phyloP scores from a whole-genome alignment of 2,329 filamentous ascomycete species.

The Cercospora zeina region DNA sequence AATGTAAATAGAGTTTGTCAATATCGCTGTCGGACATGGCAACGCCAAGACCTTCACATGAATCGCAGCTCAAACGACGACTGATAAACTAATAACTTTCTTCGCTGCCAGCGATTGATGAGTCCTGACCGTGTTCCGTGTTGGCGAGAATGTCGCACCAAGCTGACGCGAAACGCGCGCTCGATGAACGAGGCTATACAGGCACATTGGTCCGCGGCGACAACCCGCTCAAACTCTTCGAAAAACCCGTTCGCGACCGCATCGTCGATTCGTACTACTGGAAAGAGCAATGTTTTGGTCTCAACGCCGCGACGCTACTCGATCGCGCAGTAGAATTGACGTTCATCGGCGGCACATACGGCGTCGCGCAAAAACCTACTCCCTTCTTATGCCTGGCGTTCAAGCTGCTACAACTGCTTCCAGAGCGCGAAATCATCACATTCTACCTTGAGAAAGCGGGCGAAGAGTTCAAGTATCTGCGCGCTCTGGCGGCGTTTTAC shows the following conservation, averaged over 20 bases:
- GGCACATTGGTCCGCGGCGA: slow-evolving; percentile 79
- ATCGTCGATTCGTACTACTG: slow-evolving; percentile 96
- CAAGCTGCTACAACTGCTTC: slow-evolving; percentile 87
- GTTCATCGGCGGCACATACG: slow-evolving; percentile 86
- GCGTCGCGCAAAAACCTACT: slow-evolving; percentile 78
- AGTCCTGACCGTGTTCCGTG: not conserved
- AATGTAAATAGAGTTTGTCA: slow-evolving; percentile 5
- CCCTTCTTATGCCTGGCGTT: slow-evolving; percentile 93
- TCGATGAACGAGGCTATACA: slow-evolving; percentile 85
- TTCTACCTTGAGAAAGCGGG: slow-evolving; percentile 79
- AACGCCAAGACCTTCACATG: slow-evolving; percentile 18
- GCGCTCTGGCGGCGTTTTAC: slow-evolving; percentile 88
- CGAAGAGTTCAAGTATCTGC: slow-evolving; percentile 73
- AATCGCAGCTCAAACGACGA: not conserved
- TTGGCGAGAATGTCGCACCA: slow-evolving; percentile 57
- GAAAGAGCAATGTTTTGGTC: slow-evolving; percentile 97
- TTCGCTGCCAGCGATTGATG: not conserved
- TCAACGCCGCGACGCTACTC: slow-evolving; percentile 79
- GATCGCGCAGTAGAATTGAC: slow-evolving; percentile 83
- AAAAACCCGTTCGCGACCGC: slow-evolving; percentile 91
- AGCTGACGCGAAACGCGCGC: slow-evolving; percentile 73
- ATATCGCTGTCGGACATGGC: slow-evolving; percentile 7
- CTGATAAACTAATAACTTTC: too few species aligned
- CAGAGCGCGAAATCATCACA: slow-evolving; percentile 72
- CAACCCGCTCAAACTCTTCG: slow-evolving; percentile 93